These are phyloP conservation scores for Entomortierella chlamydospora DNA, from an alignment of 192 early-diverging fungal genomes.

Conservation along the genomic window DNA sequence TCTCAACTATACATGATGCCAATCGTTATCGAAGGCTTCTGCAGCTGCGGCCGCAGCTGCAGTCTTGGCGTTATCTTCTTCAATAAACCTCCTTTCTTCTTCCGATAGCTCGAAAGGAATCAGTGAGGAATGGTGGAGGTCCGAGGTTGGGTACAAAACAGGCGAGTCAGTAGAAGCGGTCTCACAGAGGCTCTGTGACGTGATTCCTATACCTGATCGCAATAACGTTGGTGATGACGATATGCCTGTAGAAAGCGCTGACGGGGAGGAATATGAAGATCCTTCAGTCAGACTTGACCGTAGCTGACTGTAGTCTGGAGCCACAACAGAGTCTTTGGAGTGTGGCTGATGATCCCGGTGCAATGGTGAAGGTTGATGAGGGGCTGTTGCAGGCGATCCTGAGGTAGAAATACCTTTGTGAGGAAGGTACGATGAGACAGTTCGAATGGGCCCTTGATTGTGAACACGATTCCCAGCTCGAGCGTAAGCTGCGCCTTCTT, in stretches of 20 bases:
- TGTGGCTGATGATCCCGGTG: slow-evolving; percentile 7
- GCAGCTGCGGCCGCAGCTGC: slow-evolving; percentile 18
- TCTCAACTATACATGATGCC: background rate
- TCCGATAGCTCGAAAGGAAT: slow-evolving; percentile 51
- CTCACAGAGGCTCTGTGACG: background rate
- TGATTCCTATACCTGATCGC: background rate
- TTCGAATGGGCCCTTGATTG: slow-evolving; percentile 35
- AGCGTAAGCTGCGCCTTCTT: background rate
- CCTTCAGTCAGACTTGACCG: slow-evolving; percentile 13
- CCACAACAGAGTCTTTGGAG: background rate
- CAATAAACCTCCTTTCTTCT: slow-evolving; percentile 44
- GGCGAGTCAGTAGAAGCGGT: background rate
- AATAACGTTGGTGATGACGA: background rate
- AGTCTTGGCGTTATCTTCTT: slow-evolving; percentile 43
- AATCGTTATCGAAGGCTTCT: background rate
- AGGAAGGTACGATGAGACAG: slow-evolving; percentile 41
- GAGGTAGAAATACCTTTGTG: slow-evolving; percentile 8
- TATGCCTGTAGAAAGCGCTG: background rate
- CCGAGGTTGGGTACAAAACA: slow-evolving; percentile 41
- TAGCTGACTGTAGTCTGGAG: slow-evolving; percentile 23
- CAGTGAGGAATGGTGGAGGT: slow-evolving; percentile 19
- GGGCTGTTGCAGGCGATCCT: background rate
- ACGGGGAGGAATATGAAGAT: background rate
- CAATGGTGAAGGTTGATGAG: slow-evolving; percentile 27
- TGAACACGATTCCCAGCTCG: slow-evolving; percentile 11